Evolutionary conservation across 192 early-diverging fungal species (phyloP), one percentile per base, ranked within the genome.

Genomic region (Umbelopsis vinacea): DNA sequence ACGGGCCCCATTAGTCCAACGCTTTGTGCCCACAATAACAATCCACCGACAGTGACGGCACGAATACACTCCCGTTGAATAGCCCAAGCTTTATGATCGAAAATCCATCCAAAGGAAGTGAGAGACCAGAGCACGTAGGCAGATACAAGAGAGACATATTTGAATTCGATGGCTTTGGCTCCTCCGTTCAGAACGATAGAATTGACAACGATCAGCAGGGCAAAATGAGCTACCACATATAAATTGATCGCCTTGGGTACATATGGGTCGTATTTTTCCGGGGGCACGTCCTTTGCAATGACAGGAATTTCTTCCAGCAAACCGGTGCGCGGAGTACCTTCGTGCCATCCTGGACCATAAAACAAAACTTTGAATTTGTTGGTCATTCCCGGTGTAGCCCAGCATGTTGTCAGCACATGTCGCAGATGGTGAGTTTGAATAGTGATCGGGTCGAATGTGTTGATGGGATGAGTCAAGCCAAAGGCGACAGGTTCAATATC

Each of bases 401-500:
- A 77, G 38, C 75, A 68, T 52, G 80, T 87, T 23, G 72, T 75
- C 72, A 80, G 70, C 52, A 85, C 82, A 46, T 87, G 82, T 12
- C 45, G 48, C 37, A 87, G 79, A 53, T 87, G 87, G 22, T 86
- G 81, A 15, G 79, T 69, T 68, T 89, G 87, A 45, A 89, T 81
- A n/a, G 55, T 66, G 48, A 87, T 66, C 11, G 87, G 87, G 40
- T 89, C 82, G 72, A 89, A 89, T 26, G 87, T 84, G 47, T 87
- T 80, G 79, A 89, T 87, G 15, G 84, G 85, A 52, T 89, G 87
- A 1, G 81, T 83, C 21, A 87, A 40, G n/a, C 87, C 87, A 74
- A 74, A 89, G 22, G 85, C 68, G 0, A 89, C 87, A 15, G 79
- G 81, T 66, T 87, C 87, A 38, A 77, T 77, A 14, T 76, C 79